Conservation (phyloP, 2,329 filamentous ascomycete species). For the Penicillium aurantiogriseum region DNA sequence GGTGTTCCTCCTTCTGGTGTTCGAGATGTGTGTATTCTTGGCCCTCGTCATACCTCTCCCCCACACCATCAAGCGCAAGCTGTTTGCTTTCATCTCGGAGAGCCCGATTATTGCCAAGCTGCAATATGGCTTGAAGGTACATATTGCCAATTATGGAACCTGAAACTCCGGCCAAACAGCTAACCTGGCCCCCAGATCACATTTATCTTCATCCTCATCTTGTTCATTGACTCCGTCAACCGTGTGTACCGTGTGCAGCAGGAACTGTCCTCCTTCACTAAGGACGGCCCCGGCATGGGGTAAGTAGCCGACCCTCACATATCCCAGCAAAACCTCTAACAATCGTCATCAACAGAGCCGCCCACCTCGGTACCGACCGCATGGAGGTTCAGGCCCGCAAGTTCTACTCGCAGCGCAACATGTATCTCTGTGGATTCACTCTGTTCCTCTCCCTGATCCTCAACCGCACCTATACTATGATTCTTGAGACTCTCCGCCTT, state of each 20-base stretch:
- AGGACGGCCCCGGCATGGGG: constrained; percentile 55
- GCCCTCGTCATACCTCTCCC: constrained; percentile 72
- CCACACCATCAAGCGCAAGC: constrained; percentile 77
- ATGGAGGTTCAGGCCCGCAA: constrained; percentile 99
- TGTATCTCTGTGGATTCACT: constrained; percentile 99
- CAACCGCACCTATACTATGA: constrained; percentile 98
- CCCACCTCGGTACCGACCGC: constrained; percentile 84
- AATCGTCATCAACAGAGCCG: constrained; percentile 50
- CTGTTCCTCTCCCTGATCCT: constrained; percentile 96
- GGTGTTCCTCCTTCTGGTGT: constrained; percentile 51
- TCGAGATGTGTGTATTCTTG: constrained; percentile 52
- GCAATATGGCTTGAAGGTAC: constrained; percentile 90
- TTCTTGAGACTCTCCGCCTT: constrained; percentile 84
- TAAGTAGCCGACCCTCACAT: constrained; percentile 39
- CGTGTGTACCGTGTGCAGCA: constrained; percentile 95
- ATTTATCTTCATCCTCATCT: constrained; percentile 97
- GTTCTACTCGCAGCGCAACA: constrained; percentile 99
- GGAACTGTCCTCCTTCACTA: constrained; percentile 72
- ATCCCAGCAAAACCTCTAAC: constrained; percentile 8
- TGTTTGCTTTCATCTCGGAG: constrained; percentile 95
- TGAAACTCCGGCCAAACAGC: neutral
- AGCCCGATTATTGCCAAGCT: constrained; percentile 82
- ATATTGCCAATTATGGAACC: neutral
- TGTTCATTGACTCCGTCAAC: constrained; percentile 95
- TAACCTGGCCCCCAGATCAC: constrained; percentile 63